Conservation (phyloP, 495 filamentous ascomycete genomes). For the Filosporella fistucella region DNA sequence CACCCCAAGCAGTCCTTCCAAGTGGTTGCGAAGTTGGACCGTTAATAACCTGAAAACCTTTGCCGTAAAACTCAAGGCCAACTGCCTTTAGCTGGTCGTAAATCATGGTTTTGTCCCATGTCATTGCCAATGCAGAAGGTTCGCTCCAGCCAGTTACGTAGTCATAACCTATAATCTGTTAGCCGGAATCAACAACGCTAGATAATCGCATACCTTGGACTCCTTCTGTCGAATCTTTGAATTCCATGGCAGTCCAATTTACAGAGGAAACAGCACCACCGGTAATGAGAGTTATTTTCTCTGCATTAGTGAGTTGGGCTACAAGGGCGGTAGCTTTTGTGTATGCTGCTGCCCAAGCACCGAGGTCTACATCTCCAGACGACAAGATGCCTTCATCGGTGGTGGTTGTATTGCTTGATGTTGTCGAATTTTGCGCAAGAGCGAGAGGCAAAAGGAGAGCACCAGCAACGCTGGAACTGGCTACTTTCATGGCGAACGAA, state of each 20-base stretch:
- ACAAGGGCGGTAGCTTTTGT: conserved; percentile 47
- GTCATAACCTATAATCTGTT: conserved; percentile 39
- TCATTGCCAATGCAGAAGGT: conserved; percentile 43
- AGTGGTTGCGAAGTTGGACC: conserved; percentile 57
- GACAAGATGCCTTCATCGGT: neutral
- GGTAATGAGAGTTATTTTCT: conserved; percentile 36
- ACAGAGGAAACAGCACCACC: conserved; percentile 2
- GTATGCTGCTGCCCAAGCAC: conserved; percentile 41
- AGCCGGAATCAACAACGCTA: conserved; percentile 25
- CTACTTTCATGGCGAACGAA: neutral
- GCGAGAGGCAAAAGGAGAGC: neutral
- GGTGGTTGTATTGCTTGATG: neutral
- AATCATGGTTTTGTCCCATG: conserved; percentile 51
- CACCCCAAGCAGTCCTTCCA: conserved; percentile 42
- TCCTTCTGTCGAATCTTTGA: conserved; percentile 1
- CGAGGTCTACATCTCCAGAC: conserved; percentile 16
- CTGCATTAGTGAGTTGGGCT: conserved; percentile 47
- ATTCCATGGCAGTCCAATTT: conserved; percentile 6
- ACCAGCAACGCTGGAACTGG: neutral
- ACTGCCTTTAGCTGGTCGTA: conserved; percentile 42
- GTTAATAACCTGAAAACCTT: conserved; percentile 61
- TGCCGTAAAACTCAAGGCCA: conserved; percentile 49
- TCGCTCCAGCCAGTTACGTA: conserved; percentile 30
- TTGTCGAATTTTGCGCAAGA: neutral
- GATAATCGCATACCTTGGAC: conserved; percentile 1